These are phyloP conservation scores for Candida hispaniensis DNA, from an alignment of 805 yeast genomes.

Conservation along the genomic window DNA sequence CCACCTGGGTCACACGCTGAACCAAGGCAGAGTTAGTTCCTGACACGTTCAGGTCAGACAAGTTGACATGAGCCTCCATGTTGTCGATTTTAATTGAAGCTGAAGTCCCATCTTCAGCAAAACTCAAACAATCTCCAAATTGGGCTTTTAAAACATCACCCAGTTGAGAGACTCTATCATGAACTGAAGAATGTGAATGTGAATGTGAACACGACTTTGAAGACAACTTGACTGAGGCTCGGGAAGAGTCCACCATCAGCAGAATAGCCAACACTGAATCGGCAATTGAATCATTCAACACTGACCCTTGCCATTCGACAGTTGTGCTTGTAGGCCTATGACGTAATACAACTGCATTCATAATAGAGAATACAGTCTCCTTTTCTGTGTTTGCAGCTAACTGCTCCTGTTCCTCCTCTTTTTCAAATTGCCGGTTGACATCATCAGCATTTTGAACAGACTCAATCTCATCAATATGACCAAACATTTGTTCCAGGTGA, in stretches of 20 bases:
- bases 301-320: conserved; percentile 84
- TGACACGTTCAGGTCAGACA: conserved; percentile 50
- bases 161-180: conserved; percentile 27
- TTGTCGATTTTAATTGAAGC: conserved; percentile 65
- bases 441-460: neutral
- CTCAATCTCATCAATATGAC: conserved; percentile 29
- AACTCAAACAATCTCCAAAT: conserved; percentile 64
- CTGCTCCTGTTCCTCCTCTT: conserved; percentile 19
- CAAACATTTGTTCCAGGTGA: conserved; percentile 95
- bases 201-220: conserved; percentile 45
- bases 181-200: conserved; percentile 29
- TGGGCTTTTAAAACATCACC: conserved; percentile 60
- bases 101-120: conserved; percentile 31
- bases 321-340: conserved; percentile 43
- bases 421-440: conserved; percentile 22
- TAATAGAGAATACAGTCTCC: conserved; percentile 35
- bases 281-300: conserved; percentile 85
- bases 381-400: conserved; percentile 27
- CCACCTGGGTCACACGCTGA: conserved; percentile 72
- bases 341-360: conserved; percentile 51
- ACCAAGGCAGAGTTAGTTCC: conserved; percentile 67
- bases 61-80: conserved; percentile 58
- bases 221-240: conserved; percentile 85
- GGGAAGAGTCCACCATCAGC: conserved; percentile 85
- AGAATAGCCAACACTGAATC: conserved; percentile 87